These are phyloP conservation scores for Prunus mongolica DNA, from an alignment of 306 rosid species.

Conservation along the genomic window DNA sequence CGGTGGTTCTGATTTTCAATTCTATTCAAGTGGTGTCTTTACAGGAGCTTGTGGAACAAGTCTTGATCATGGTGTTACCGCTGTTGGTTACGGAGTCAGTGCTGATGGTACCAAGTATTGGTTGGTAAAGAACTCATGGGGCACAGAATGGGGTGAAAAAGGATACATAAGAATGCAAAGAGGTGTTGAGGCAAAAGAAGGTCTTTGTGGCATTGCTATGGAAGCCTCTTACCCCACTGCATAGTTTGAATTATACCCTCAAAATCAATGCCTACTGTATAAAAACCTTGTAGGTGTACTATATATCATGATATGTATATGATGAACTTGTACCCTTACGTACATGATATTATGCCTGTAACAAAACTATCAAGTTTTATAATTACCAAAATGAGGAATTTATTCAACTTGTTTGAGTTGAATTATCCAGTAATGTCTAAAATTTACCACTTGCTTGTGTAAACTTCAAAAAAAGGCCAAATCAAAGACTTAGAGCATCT, in stretches of 20 bases:
- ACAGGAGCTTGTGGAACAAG: slow-evolving; percentile 34
- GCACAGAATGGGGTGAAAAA: slow-evolving; percentile 36
- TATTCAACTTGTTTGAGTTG: background rate
- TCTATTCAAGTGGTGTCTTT: slow-evolving; percentile 34
- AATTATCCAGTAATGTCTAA: background rate
- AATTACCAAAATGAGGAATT: background rate
- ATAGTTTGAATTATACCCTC: background rate
- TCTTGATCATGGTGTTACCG: slow-evolving; percentile 42
- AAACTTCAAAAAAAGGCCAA: too few species aligned
- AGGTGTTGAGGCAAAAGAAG: slow-evolving; percentile 22
- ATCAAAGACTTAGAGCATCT: too few species aligned
- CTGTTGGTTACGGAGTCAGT: slow-evolving; percentile 34
- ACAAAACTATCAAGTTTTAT: background rate
- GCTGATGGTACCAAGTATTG: slow-evolving; percentile 38
- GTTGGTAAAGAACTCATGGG: slow-evolving; percentile 3
- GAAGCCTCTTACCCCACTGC: slow-evolving; percentile 43
- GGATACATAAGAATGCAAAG: slow-evolving; percentile 38
- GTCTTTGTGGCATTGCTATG: slow-evolving; percentile 39
- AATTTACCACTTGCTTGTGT: background rate
- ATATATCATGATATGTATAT: background rate
- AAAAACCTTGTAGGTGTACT: background rate
- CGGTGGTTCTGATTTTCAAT: slow-evolving; percentile 34
- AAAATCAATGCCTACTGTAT: background rate
- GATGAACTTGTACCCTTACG: background rate
- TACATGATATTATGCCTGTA: background rate